Evolutionary conservation across 1,284 basidiomycete species (phyloP), one percentile per base, ranked within the genome.

Genomic region (Malassezia yamatoensis): DNA sequence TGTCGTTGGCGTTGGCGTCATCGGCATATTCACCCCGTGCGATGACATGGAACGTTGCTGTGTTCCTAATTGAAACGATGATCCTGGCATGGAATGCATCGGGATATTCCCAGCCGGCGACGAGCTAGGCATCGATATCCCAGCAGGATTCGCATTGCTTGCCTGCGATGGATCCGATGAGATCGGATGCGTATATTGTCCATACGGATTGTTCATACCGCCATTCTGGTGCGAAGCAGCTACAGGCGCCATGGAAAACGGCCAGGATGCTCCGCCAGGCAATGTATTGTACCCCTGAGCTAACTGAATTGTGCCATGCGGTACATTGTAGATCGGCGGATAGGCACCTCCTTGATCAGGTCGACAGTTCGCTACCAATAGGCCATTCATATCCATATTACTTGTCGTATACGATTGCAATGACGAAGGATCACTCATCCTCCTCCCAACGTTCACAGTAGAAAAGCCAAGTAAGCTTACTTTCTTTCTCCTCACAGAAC

Each of bases 271-370:
- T 18, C 47, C 35, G 41, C 40, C 24, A n/a, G 42, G 42, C 44
- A 53, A 37, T 16, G 37, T 13, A 24, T 53, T 46, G 16, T 43
- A 53, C 11, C 38, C 56, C 38, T 58, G 56, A 24, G 63, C 62
- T n/a, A 69, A 59, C 50, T 66, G 67, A 21, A 69, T 60, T 1
- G 64, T 58, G 44, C 67, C 66, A 47, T 64, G 62, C 20, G 65
- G 65, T 20, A 66, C 53, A 12, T 64, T 51, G 54, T 69, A 69
- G 41, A 67, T 58, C n/a, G 64, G 60, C 6, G 53, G 43, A 34
- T 46, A 58, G 21, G 42, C 24, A 6, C 39, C 47, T 16, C 18
- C 11, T 15, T 58, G 55, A 36, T 58, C 50, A 1, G 36, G 34
- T 7, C 40, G 34, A 9, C 33, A 20, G 5, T 38, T 32, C 7